A percentile compares a stretch with the other conserved stretches of the same genome.
Evolutionary conservation across 495 filamentous ascomycete species (phyloP).

Genomic region (Cercophora samala): DNA sequence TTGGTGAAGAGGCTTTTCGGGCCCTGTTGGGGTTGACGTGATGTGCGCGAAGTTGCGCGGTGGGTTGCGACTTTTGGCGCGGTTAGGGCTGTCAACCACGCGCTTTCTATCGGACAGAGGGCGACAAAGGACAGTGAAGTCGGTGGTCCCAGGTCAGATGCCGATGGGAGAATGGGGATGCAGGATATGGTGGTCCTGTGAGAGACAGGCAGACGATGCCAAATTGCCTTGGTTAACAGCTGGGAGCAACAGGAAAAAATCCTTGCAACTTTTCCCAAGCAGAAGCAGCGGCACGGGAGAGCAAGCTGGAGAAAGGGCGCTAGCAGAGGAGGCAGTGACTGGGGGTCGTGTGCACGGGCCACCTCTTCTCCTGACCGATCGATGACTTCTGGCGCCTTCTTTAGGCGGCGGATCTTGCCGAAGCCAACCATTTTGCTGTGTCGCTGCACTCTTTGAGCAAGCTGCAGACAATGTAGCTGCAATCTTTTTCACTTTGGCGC

Average conservation of each 20-base stretch:
- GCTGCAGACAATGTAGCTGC: background rate
- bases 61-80: conserved; percentile 9
- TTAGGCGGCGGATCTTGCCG: background rate
- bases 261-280: background rate
- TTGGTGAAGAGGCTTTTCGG: conserved; percentile 12
- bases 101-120: conserved; percentile 8
- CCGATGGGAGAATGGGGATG: conserved; percentile 10
- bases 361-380: conserved; percentile 11
- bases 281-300: conserved; percentile 13
- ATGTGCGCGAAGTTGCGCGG: conserved; percentile 9
- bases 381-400: conserved; percentile 8
- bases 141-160: conserved; percentile 10
- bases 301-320: conserved; percentile 16
- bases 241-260: conserved; percentile 13
- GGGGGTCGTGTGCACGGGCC: conserved; percentile 16
- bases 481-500: background rate
- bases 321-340: conserved; percentile 13
- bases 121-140: background rate
- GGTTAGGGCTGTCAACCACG: conserved; percentile 12
- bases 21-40: conserved; percentile 5
- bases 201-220: conserved; percentile 17
- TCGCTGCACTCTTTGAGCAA: background rate
- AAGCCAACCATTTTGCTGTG: background rate
- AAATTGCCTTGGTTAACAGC: conserved; percentile 11
- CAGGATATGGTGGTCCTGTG: conserved; percentile 13